phyloP scores from a whole-genome alignment of 495 filamentous ascomycete species.

The Aspergillus haitiensis region DNA sequence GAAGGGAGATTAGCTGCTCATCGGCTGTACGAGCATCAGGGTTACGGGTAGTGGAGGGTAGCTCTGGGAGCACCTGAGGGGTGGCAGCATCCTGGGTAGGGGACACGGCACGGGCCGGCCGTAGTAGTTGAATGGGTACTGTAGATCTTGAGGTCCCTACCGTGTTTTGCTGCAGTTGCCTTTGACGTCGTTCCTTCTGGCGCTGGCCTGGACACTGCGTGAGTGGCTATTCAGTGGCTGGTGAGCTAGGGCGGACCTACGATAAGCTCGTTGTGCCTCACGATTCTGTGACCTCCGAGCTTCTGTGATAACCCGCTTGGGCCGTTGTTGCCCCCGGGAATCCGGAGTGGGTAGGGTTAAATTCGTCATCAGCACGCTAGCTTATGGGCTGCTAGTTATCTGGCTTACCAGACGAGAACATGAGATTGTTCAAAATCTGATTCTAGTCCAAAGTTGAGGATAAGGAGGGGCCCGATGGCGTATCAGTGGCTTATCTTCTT shows the following conservation, averaged over 20 bases:
- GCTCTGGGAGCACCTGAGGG: too few species aligned
- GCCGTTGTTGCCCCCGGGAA: background rate
- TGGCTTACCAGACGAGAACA: background rate
- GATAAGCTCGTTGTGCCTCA: conserved; percentile 41
- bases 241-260: conserved; percentile 25
- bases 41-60: too few species aligned
- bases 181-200: conserved; percentile 20
- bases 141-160: background rate
- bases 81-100: too few species aligned
- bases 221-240: background rate
- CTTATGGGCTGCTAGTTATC: background rate
- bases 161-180: background rate
- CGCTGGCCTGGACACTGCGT: conserved; percentile 17
- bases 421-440: too few species aligned
- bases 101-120: too few species aligned
- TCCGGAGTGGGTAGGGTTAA: background rate
- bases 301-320: conserved; percentile 40
- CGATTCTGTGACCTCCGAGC: conserved; percentile 45
- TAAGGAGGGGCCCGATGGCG: background rate
- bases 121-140: too few species aligned
- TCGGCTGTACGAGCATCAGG: too few species aligned
- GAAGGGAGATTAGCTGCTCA: too few species aligned
- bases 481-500: conserved; percentile 25
- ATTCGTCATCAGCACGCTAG: background rate
- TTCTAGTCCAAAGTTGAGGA: too few species aligned